These are phyloP conservation scores for Thecamonas trahens DNA, from an alignment of 78 protist species.

Conservation along the genomic window DNA sequence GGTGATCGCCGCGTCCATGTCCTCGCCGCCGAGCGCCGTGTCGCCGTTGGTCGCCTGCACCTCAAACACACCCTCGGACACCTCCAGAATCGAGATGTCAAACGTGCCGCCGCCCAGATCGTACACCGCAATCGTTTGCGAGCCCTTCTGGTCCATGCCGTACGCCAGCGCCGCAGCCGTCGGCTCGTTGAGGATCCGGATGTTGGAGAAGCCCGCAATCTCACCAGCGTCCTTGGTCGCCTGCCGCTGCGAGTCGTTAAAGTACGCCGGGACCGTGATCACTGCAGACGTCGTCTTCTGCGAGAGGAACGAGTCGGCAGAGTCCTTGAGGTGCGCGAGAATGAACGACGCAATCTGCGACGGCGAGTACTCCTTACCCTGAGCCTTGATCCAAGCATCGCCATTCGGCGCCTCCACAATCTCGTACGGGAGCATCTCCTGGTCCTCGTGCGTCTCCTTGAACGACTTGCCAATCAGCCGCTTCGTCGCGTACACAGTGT, in stretches of 20 bases:
- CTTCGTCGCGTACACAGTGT: constrained; percentile 87
- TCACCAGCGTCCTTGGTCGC: constrained; percentile 98
- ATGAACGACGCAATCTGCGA: constrained; percentile 93
- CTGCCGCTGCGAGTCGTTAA: constrained; percentile 98
- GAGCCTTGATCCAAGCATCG: constrained; percentile 91
- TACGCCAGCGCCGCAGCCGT: constrained; percentile 95
- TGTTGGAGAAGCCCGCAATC: constrained; percentile 94
- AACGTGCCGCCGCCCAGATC: constrained; percentile 99
- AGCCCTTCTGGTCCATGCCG: constrained; percentile 66
- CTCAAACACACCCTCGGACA: constrained; percentile 95
- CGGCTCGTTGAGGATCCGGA: constrained; percentile 99
- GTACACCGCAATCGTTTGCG: constrained; percentile 74
- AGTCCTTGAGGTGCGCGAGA: constrained; percentile 94
- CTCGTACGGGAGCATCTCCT: constrained; percentile 40
- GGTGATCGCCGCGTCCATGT: constrained; percentile 84
- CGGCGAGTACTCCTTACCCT: constrained; percentile 90
- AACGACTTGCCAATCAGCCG: constrained; percentile 88
- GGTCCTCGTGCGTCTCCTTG: constrained; percentile 56
- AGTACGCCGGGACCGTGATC: constrained; percentile 99
- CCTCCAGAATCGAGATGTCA: constrained; percentile 95
- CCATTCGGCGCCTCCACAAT: constrained; percentile 66
- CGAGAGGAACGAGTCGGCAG: constrained; percentile 87
- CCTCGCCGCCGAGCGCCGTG: constrained; percentile 99
- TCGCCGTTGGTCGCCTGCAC: constrained; percentile 95
- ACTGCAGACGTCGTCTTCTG: constrained; percentile 81